These are phyloP conservation scores for Penicillium bovifimosum DNA, from an alignment of 495 filamentous ascomycete genomes.

Conservation along the genomic window DNA sequence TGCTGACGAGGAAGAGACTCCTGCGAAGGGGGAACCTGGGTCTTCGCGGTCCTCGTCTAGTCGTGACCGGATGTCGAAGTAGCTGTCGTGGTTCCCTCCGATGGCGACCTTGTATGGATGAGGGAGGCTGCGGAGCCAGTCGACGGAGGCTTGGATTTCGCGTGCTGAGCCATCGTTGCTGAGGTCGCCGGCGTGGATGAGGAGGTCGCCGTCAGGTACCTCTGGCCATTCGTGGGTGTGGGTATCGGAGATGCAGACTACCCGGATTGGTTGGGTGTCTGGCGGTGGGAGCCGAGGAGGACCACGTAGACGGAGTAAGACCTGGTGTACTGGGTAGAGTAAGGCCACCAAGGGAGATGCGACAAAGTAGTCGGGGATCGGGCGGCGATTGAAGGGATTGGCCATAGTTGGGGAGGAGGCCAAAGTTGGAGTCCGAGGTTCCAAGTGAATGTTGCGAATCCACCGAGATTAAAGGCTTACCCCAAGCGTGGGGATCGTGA, in stretches of 20 bases:
- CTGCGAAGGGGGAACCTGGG: constrained; percentile 17
- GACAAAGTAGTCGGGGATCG: constrained; percentile 41
- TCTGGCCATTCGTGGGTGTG: constrained; percentile 59
- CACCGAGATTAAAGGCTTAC: background rate
- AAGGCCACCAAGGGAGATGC: constrained; percentile 46
- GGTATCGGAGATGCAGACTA: constrained; percentile 90
- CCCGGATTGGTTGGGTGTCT: constrained; percentile 52
- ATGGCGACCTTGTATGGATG: constrained; percentile 79
- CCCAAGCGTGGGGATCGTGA: constrained; percentile 2
- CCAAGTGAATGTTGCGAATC: constrained; percentile 1
- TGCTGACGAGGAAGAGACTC: constrained; percentile 37
- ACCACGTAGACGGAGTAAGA: constrained; percentile 60
- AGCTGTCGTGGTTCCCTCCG: constrained; percentile 85
- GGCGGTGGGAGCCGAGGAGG: constrained; percentile 49
- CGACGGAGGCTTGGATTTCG: constrained; percentile 69
- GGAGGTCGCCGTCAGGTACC: constrained; percentile 72
- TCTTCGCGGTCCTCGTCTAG: constrained; percentile 37
- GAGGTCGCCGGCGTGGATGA: constrained; percentile 88
- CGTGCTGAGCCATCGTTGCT: constrained; percentile 62
- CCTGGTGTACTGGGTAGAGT: constrained; percentile 51
- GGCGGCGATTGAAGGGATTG: constrained; percentile 46
- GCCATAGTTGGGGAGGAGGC: constrained; percentile 21
- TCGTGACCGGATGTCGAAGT: constrained; percentile 59
- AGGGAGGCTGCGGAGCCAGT: constrained; percentile 70
- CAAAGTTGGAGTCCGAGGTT: background rate